These are phyloP conservation scores for Solanum ossicruentum DNA, from an alignment of 257 asterid species.

Conservation along the genomic window DNA sequence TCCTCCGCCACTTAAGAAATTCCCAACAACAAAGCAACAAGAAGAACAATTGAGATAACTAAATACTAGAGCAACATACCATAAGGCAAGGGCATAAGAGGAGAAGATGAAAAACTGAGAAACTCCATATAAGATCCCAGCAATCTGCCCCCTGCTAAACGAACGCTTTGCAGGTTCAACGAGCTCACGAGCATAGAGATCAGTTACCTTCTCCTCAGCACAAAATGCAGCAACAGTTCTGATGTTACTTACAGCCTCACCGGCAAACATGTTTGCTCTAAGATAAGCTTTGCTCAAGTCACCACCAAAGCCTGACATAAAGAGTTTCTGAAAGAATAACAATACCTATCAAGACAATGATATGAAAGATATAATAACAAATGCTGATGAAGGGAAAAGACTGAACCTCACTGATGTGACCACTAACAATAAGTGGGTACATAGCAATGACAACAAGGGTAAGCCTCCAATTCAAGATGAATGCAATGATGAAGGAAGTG, in stretches of 20 bases:
- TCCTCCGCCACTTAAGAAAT: neutral
- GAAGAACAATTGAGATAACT: neutral
- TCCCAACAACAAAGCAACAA: neutral
- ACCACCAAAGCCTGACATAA: constrained; percentile 88
- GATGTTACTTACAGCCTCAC: constrained; percentile 97
- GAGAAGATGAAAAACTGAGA: constrained; percentile 96
- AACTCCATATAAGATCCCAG: constrained; percentile 83
- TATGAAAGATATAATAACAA: neutral
- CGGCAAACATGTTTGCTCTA: constrained; percentile 93
- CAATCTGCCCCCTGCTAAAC: constrained; percentile 80
- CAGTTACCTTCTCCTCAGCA: constrained; percentile 75
- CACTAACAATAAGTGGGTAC: constrained; percentile 77
- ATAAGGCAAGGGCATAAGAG: constrained; percentile 81
- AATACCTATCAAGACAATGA: neutral
- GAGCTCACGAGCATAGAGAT: constrained; percentile 61
- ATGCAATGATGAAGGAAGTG: constrained; percentile 78
- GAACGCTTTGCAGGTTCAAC: constrained; percentile 69
- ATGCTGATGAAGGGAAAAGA: neutral
- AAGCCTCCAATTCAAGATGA: constrained; percentile 96
- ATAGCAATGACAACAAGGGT: constrained; percentile 85
- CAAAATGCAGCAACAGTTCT: constrained; percentile 94
- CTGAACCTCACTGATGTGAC: constrained; percentile 91
- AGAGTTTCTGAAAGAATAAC: constrained; percentile 63
- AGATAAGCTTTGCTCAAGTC: constrained; percentile 90
- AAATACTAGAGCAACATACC: constrained; percentile 31